These are phyloP conservation scores for Epicoccum sorghinum DNA, from an alignment of 2,329 filamentous ascomycete species.

Conservation along the genomic window DNA sequence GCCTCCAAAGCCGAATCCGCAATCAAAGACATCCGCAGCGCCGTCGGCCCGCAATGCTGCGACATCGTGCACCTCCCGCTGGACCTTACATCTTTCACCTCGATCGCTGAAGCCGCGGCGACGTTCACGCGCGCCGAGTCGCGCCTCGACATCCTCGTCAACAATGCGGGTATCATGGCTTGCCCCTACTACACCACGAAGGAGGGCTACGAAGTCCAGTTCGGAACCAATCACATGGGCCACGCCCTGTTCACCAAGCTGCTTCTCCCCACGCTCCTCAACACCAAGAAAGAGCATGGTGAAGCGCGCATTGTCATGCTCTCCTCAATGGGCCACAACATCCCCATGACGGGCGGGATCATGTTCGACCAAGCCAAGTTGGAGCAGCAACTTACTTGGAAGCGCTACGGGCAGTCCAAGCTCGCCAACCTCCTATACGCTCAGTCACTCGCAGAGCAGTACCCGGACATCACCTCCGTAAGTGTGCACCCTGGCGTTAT, in stretches of 20 bases:
- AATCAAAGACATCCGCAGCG: slow-evolving; percentile 48
- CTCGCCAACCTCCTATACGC: slow-evolving; percentile 58
- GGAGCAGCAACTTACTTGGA: slow-evolving; percentile 35
- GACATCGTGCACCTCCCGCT: slow-evolving; percentile 49
- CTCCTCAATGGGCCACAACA: slow-evolving; percentile 39
- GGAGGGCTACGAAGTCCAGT: slow-evolving; percentile 58
- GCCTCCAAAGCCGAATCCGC: slow-evolving; percentile 50
- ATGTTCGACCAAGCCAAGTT: slow-evolving; percentile 45
- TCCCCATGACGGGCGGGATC: slow-evolving; percentile 39
- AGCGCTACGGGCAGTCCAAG: slow-evolving; percentile 57
- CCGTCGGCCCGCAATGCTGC: slow-evolving; percentile 40
- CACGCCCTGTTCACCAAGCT: slow-evolving; percentile 57
- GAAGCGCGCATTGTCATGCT: slow-evolving; percentile 56
- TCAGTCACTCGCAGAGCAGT: slow-evolving; percentile 49
- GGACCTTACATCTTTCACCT: slow-evolving; percentile 52
- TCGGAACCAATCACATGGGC: slow-evolving; percentile 60
- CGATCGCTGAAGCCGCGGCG: slow-evolving; percentile 45
- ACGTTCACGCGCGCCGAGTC: slow-evolving; percentile 43
- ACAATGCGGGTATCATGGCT: slow-evolving; percentile 56
- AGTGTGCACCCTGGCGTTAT: slow-evolving; percentile 59
- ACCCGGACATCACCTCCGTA: slow-evolving; percentile 54
- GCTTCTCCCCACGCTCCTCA: slow-evolving; percentile 51
- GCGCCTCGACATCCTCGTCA: slow-evolving; percentile 55
- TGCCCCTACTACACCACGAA: slow-evolving; percentile 47
- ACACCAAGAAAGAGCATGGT: slow-evolving; percentile 47